Conservation (phyloP, 1,284 basidiomycete species). For the Pascua guehoae region DNA sequence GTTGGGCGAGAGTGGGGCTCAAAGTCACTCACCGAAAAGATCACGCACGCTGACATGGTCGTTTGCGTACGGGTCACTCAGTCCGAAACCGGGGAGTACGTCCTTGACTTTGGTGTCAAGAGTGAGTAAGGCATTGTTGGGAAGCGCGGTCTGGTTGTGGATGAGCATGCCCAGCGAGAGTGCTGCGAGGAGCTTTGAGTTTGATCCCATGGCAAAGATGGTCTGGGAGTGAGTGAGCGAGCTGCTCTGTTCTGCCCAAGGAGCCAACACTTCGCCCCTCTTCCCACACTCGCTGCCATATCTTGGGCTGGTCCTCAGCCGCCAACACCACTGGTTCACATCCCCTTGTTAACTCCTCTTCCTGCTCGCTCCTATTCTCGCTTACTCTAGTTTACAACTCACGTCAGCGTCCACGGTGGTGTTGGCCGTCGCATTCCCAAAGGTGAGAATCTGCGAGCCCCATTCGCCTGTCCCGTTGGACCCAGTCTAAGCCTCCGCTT, state of each 20-base stretch:
- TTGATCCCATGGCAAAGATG: conserved; percentile 52
- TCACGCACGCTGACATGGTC: conserved; percentile 50
- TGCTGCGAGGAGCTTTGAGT: conserved; percentile 53
- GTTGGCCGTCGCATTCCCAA: conserved; percentile 1
- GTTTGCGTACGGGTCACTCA: conserved; percentile 47
- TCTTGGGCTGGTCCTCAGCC: no score
- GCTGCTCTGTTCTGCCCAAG: no score
- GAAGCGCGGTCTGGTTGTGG: conserved; percentile 48
- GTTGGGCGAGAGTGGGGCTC: no score
- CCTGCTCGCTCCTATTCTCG: no score
- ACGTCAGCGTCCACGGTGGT: neutral
- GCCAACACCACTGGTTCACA: no score
- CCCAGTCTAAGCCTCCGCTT: no score
- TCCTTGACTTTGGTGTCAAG: conserved; percentile 52
- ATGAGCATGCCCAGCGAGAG: conserved; percentile 49
- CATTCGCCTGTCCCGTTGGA: no score
- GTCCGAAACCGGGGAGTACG: conserved; percentile 49
- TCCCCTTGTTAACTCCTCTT: no score
- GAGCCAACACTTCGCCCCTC: no score
- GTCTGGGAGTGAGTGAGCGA: conserved; percentile 35
- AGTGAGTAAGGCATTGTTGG: conserved; percentile 29
- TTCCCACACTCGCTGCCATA: no score
- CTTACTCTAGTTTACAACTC: no score
- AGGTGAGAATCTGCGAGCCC: neutral
- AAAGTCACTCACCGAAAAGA: conserved; percentile 34